Conservation (phyloP, 352 stramenopile species). For the Phytophthora pistaciae region DNA sequence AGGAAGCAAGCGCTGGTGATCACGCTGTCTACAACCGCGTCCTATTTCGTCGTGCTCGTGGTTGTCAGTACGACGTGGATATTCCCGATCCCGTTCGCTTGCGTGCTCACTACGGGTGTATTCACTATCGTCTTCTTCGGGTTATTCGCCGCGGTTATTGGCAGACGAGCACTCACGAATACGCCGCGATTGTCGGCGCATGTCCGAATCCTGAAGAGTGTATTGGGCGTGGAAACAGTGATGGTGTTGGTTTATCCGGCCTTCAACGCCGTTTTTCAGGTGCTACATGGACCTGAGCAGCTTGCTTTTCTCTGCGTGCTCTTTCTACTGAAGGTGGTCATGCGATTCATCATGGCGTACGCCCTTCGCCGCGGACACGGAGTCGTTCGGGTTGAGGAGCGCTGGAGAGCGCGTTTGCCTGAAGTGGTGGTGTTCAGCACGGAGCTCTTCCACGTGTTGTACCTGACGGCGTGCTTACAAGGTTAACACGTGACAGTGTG, state of each 20-base stretch:
- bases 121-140: constrained; percentile 21
- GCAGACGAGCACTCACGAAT: not conserved
- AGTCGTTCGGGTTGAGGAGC: not conserved
- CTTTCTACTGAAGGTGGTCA: constrained; percentile 12
- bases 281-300: constrained; percentile 5
- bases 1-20: not conserved
- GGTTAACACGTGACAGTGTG: constrained; percentile 9
- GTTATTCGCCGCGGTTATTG: constrained; percentile 11
- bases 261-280: constrained; percentile 20
- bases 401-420: constrained; percentile 21
- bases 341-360: constrained; percentile 16
- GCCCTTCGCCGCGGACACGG: constrained; percentile 11
- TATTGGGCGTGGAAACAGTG: constrained; percentile 2
- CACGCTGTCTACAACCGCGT: not conserved
- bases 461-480: constrained; percentile 25
- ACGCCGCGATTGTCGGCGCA: constrained; percentile 7
- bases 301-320: constrained; percentile 19
- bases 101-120: constrained; percentile 22
- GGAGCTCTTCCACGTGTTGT: constrained; percentile 36
- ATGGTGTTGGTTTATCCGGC: constrained; percentile 22
- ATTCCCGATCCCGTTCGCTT: constrained; percentile 35
- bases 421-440: constrained; percentile 31
- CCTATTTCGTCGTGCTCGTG: constrained; percentile 20
- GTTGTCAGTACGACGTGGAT: constrained; percentile 15
- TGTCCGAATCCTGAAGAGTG: constrained; percentile 3